Base-by-base conservation (phyloP, 495 filamentous ascomycete genomes). In the Aspergillus affinis region DNA sequence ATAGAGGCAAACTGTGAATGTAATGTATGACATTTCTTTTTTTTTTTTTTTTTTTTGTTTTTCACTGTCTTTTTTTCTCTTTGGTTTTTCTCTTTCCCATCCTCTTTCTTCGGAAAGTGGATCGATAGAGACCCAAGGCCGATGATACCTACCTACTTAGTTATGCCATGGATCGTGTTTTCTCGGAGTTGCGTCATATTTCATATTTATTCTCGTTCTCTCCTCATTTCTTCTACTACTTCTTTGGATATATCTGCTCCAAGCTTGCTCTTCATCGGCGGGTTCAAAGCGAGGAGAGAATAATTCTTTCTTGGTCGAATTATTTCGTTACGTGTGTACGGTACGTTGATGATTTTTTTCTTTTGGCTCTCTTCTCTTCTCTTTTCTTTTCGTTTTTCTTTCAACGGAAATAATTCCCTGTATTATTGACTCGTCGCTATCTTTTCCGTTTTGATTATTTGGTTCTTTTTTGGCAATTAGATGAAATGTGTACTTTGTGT, bases 61-160 rank as follows among this genome's bases (percentile, higher is more conserved):
- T 51, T 47, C n/a, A n/a, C n/a, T n/a, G n/a, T 61, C 44, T 66
- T 64, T 50, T 67, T 57, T 57, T 41, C 19, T 47, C 50, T 53
- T 29, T 13, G 47, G 49, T 57, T 54, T 32, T 51, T 26, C 47
- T 47, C 26, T 50, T 17, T 2, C 23, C 23, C 23, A 2, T 4
- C 23, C 23, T 26, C 23, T 26, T 26, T 26, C 23, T 26, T 26
- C 23, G 23, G 4, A 26, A 26, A 26, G 23, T 26, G 23, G 23
- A 26, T 26, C 23, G 23, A 26, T 26, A 2, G 23, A 26, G 23
- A 26, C 23, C 23, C 23, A 26, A 4, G 4, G 23, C 23, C 23
- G 23, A 26, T 26, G 23, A 46, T 56, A 30, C 32, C 41, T 54
- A n/a, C 36, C 20, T 57, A 41, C 49, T 36, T 48, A 32, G 29